Base-by-base conservation (phyloP, 306 rosid species). In the Betula pendula region DNA sequence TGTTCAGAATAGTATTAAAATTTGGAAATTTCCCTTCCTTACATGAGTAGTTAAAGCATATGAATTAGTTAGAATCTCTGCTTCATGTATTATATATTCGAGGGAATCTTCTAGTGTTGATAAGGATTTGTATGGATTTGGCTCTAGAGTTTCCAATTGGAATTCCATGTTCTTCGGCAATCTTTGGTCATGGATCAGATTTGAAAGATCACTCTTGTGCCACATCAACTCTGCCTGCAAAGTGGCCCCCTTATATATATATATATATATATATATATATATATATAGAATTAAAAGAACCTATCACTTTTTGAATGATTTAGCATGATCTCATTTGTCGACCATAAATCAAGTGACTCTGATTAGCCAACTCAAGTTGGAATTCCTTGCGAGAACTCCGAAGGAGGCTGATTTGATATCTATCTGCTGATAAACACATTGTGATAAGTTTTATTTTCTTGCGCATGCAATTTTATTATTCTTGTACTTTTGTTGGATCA, bases 401-500 rank as follows among this genome's bases (percentile, higher is more conserved):
- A 35, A 35, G 24, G 16, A 65, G 25, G 22, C 22, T 0, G 45
- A 65, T 38, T 65, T 65, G 63, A 27, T 45, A 15, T 35, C 3
- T 35, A 27, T 35, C 15, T 65, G 13, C 25, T 35, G 14, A 35
- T 19, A 38, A 65, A 35, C 22, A 33, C 48, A n/a, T 35, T 17
- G 22, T 17, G 47, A 19, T 17, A 55, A 49, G 44, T 68, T 51
- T 20, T 19, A 13, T 51, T 42, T 24, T 42, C 40, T 58, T 47
- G 19, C 7, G 2, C 8, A 4, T 6, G 24, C 38, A 47, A 71
- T 55, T 25, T 10, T 24, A 3, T 42, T 10, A 27, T 62, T 63
- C 17, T 43, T 66, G 35, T 62, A 4, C 5, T 60, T 35, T 66
- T 52, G 48, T 50, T 71, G 74, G 24, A 83, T 77, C 85, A 93